Evolutionary conservation across 805 yeast genomes (phyloP).

Genomic region (Wickerhamomyces rabaulensis): DNA sequence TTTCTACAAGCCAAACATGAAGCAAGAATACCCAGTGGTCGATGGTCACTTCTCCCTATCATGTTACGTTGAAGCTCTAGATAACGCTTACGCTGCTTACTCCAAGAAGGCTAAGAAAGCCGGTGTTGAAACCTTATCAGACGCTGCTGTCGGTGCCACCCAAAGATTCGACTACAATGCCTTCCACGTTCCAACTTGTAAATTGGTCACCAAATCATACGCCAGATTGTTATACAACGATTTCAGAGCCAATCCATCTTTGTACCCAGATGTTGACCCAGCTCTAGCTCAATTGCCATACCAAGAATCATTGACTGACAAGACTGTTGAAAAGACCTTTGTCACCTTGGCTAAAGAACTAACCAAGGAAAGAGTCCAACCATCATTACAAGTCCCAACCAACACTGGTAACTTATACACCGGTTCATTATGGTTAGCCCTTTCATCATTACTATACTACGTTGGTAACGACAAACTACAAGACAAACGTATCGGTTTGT

Average conservation of each 20-base stretch:
- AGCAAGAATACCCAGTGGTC: constrained; percentile 93
- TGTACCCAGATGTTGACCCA: constrained; percentile 55
- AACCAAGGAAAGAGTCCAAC: constrained; percentile 63
- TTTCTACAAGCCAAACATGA: constrained; percentile 96
- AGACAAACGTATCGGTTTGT: constrained; percentile 82
- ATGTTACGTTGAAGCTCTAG: constrained; percentile 92
- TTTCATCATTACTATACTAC: constrained; percentile 73
- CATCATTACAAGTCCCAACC: constrained; percentile 84
- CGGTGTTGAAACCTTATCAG: constrained; percentile 40
- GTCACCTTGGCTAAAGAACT: constrained; percentile 66
- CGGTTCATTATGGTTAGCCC: constrained; percentile 84
- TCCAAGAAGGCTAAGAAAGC: constrained; percentile 63
- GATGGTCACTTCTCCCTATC: constrained; percentile 94
- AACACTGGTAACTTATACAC: constrained; percentile 99
- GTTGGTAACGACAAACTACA: constrained; percentile 71
- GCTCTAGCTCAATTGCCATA: constrained; percentile 51
- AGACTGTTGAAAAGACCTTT: constrained; percentile 78
- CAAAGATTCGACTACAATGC: constrained; percentile 85
- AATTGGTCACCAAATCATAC: constrained; percentile 85
- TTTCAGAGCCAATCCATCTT: constrained; percentile 63
- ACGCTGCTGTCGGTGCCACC: constrained; percentile 59
- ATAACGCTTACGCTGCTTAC: constrained; percentile 77
- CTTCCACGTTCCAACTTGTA: constrained; percentile 98
- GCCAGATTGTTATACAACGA: constrained; percentile 91
- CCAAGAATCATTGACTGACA: constrained; percentile 76